Evolutionary conservation across 208 protist genomes (phyloP), one percentile per base, ranked within the genome.

Genomic region (Leishmania braziliensis): DNA sequence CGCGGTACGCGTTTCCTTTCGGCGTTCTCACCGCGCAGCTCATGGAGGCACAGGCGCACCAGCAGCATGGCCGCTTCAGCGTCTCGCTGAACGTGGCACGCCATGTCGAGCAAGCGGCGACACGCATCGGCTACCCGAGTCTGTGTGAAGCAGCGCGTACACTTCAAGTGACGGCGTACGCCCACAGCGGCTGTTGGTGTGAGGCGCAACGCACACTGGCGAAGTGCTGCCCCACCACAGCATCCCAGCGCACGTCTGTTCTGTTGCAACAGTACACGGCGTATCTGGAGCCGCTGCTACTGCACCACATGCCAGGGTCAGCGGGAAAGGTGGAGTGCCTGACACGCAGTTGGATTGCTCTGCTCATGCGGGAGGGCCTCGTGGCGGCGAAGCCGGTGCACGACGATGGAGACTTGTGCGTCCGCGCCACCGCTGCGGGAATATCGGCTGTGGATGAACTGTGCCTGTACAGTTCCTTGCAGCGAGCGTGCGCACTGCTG

Each of bases 1-100:
- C 87, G 18, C 70, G 73, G 4, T 88, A 81, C 81, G 39, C 85
- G 68, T 96, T 96, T 81, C 84, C 83, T 16, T 93, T 90, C 77
- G 94, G 94, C 54, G 89, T 94, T 43, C 84, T 95, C 1, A 83
- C 84, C 12, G 81, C 92, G 2, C 88, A 93, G 53, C 76, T 91
- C 18, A 88, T 97, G 18, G 79, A 88, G n/a, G 83, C 84, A 1
- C 79, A 88, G 73, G 78, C 73, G 53, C 88, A 87, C 58, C 86
- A 88, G 50, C 75, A 83, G 60, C 78, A 82, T 43, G 77, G 80
- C 8, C 84, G 88, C 83, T 82, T 89, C 84, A 86, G 53, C 53
- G 86, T 80, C 5, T 86, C 85, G 48, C 75, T 92, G 16, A 76
- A 80, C 2, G 60, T 50, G 9, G 80, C 86, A 1, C 81, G 87